A percentile compares a stretch with the other conserved stretches of the same genome.
Evolutionary conservation across 768 basidiomycete species (phyloP).

Genomic region (Suillus clintonianus): DNA sequence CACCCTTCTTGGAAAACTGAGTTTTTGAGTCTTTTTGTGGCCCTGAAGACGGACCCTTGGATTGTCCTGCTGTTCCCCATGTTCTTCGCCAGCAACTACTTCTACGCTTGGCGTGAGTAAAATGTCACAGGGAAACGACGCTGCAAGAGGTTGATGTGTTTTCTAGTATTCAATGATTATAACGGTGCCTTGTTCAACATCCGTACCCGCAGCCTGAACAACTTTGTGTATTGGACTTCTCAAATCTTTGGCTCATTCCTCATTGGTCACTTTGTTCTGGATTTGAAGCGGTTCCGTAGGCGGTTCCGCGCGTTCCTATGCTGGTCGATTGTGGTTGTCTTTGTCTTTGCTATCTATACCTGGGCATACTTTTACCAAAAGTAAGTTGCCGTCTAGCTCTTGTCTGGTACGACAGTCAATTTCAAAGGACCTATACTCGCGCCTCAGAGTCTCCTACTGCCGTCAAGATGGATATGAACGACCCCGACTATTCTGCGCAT

Average conservation of each 20-base stretch:
- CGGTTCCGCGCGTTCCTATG: conserved; percentile 43
- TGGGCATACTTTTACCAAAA: conserved; percentile 40
- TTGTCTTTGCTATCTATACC: conserved; percentile 30
- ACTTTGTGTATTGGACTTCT: conserved; percentile 70
- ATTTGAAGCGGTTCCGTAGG: conserved; percentile 35
- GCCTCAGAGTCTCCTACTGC: conserved; percentile 10
- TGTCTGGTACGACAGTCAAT: neutral
- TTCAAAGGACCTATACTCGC: conserved; percentile 1
- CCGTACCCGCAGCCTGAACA: conserved; percentile 69
- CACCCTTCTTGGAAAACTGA: conserved; percentile 75
- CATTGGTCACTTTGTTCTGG: conserved; percentile 51
- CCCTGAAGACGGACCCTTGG: conserved; percentile 63
- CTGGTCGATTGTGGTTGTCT: conserved; percentile 38
- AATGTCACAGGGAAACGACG: conserved; percentile 7
- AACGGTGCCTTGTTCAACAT: conserved; percentile 75
- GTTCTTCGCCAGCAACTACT: conserved; percentile 78
- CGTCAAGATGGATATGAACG: neutral
- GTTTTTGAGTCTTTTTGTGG: conserved; percentile 62
- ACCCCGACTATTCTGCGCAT: neutral
- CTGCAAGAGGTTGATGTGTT: neutral
- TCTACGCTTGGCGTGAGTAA: conserved; percentile 72
- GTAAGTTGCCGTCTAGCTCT: conserved; percentile 20
- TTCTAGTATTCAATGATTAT: conserved; percentile 69
- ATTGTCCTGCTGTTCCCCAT: conserved; percentile 75
- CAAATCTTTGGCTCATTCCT: conserved; percentile 70